These are phyloP conservation scores for Achlya hypogyna DNA, from an alignment of 352 stramenopile species.

Conservation along the genomic window DNA sequence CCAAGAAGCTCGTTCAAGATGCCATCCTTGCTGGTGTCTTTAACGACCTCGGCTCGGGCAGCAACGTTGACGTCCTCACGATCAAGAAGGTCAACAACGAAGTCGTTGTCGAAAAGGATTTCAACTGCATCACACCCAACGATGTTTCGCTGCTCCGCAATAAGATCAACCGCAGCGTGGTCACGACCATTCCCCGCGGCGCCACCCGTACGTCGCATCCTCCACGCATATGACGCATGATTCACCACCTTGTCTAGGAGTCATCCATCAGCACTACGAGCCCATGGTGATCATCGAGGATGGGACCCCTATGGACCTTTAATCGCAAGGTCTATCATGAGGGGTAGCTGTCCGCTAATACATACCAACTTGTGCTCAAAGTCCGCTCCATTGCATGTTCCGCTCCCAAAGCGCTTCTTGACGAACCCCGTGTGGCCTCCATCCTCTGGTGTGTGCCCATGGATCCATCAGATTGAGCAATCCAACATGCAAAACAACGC, in stretches of 20 bases:
- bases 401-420: too few relatives aligned
- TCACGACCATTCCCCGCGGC: conserved; percentile 71
- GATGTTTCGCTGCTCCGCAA: conserved; percentile 81
- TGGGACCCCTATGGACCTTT: conserved; percentile 19
- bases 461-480: background rate
- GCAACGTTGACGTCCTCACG: conserved; percentile 94
- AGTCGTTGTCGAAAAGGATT: conserved; percentile 79
- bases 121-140: conserved; percentile 92
- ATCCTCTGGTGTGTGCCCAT: too few relatives aligned
- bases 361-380: too few relatives aligned
- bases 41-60: conserved; percentile 97
- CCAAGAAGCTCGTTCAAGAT: conserved; percentile 93
- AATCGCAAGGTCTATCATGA: background rate
- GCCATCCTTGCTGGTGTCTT: conserved; percentile 96
- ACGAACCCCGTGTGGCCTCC: too few relatives aligned
- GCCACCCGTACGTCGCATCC: conserved; percentile 52
- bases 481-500: background rate
- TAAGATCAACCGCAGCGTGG: conserved; percentile 76
- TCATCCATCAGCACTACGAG: conserved; percentile 17
- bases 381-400: too few relatives aligned
- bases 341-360: background rate
- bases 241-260: background rate
- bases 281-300: conserved; percentile 15
- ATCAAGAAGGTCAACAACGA: conserved; percentile 87
- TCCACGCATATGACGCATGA: background rate